A percentile compares a stretch with the other conserved stretches of the same genome.
Conservation (phyloP, 306 rosid genomes). For the Fagus crenata region DNA sequence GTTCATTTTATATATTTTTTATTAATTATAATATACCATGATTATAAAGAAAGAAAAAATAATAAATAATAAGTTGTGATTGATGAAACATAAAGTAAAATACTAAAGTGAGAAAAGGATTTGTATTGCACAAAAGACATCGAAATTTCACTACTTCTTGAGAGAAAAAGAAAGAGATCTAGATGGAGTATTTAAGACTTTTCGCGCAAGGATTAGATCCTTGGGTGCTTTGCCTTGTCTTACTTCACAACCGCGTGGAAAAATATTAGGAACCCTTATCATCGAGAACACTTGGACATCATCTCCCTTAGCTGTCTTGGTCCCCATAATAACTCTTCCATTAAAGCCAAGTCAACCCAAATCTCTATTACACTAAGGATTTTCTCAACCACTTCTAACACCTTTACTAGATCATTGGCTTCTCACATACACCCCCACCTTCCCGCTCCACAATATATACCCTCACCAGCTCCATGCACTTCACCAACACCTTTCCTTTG, state of each 20-base stretch:
- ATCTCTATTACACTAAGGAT: background rate
- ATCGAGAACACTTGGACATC: constrained; percentile 24
- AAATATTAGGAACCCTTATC: constrained; percentile 10
- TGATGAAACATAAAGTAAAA: no score
- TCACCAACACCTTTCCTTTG: constrained; percentile 22
- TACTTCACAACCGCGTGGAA: constrained; percentile 2
- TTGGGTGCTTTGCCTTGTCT: background rate
- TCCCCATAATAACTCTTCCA: background rate
- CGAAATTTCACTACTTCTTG: background rate
- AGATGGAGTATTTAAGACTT: background rate
- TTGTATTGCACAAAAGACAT: background rate
- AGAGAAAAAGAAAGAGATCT: no score
- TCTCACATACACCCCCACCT: background rate
- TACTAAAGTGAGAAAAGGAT: no score
- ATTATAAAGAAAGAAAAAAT: no score
- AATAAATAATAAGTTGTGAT: no score
- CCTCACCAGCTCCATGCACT: constrained; percentile 34
- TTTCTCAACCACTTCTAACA: constrained; percentile 46
- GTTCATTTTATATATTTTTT: no score
- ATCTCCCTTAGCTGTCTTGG: constrained; percentile 35
- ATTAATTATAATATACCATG: no score
- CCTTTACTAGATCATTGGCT: constrained; percentile 26
- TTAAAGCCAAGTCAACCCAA: constrained; percentile 41
- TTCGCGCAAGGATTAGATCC: constrained; percentile 24
- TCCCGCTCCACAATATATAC: constrained; percentile 27